Percentiles rank a stretch among this genome's conserved stretches.
phyloP scores from a whole-genome alignment of 2,329 filamentous ascomycete genomes.

The Epichloe aotearoae region DNA sequence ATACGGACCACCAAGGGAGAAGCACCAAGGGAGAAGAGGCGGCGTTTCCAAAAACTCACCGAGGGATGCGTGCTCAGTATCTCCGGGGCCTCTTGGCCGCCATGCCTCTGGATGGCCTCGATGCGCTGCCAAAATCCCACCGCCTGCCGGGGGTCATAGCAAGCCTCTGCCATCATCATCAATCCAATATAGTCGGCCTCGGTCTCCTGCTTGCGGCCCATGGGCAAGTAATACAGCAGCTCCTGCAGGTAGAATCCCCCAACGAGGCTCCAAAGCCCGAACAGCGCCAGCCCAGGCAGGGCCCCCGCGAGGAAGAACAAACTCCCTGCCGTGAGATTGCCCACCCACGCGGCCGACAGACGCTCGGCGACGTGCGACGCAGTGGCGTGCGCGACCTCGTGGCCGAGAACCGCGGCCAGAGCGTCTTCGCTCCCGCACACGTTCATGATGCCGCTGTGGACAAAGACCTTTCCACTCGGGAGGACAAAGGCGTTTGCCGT shows the following conservation, averaged over 20 bases:
- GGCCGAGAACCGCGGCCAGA: conserved; percentile 61
- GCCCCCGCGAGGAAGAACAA: conserved; percentile 34
- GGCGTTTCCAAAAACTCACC: conserved; percentile 27
- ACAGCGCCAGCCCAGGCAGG: conserved; percentile 26
- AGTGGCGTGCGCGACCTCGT: conserved; percentile 68
- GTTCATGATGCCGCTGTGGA: conserved; percentile 60
- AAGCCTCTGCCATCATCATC: conserved; percentile 72
- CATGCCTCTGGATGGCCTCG: conserved; percentile 32
- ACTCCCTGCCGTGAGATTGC: conserved; percentile 36
- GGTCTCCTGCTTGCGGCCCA: conserved; percentile 56
- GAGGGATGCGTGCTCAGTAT: conserved; percentile 68
- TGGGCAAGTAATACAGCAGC: conserved; percentile 53
- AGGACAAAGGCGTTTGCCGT: conserved; percentile 65
- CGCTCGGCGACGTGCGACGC: conserved; percentile 56
- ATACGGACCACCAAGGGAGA: too few relatives aligned
- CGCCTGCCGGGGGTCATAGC: conserved; percentile 58
- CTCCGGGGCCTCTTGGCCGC: conserved; percentile 45
- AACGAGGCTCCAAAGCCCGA: conserved; percentile 28
- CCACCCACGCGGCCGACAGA: conserved; percentile 38
- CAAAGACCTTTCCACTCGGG: conserved; percentile 68
- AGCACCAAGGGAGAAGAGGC: too few relatives aligned
- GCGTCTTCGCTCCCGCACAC: conserved; percentile 54
- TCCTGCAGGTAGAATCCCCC: conserved; percentile 38
- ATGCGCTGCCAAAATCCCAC: conserved; percentile 55
- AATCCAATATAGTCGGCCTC: conserved; percentile 73